phyloP scores from a whole-genome alignment of 176 grass and related monocot genomes.

The Cenchrus americanus region DNA sequence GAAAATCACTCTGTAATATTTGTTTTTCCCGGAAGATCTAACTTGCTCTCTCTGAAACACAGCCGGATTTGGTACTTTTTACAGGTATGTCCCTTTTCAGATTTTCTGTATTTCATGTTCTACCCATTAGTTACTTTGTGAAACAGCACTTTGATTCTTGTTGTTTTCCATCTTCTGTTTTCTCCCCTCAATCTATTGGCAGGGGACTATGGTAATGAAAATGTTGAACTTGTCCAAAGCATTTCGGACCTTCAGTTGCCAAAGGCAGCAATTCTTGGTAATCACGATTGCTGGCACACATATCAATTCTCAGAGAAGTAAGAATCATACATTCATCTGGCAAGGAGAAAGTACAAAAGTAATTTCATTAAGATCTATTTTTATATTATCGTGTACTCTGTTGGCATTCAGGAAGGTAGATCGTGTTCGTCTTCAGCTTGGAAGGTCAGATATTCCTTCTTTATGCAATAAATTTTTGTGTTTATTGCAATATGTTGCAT shows the following conservation, averaged over 20 bases:
- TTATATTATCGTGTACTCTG: conserved; percentile 44
- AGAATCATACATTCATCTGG: conserved; percentile 31
- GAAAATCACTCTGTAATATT: conserved; percentile 11
- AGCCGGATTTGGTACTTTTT: conserved; percentile 95
- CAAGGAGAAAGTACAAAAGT: conserved; percentile 30
- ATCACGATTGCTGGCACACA: conserved; percentile 93
- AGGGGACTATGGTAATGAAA: conserved; percentile 95
- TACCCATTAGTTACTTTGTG: conserved; percentile 11
- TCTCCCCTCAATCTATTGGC: conserved; percentile 35
- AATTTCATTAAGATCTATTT: conserved; percentile 27
- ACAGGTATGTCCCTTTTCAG: conserved; percentile 57
- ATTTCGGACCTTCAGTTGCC: conserved; percentile 80
- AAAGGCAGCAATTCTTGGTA: conserved; percentile 94
- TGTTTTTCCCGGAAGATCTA: conserved; percentile 41
- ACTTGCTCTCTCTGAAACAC: conserved; percentile 58
- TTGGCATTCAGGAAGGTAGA: conserved; percentile 72
- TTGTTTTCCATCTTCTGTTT: conserved; percentile 22
- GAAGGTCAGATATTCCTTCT: conserved; percentile 58
- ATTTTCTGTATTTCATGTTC: neutral
- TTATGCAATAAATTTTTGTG: conserved; percentile 13
- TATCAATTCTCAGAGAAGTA: conserved; percentile 91
- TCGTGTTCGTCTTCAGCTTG: conserved; percentile 71
- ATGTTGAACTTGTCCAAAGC: conserved; percentile 92
- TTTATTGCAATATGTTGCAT: neutral
- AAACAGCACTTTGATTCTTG: neutral